Conservation (phyloP, 2,329 filamentous ascomycete genomes). For the Nemania abortiva region DNA sequence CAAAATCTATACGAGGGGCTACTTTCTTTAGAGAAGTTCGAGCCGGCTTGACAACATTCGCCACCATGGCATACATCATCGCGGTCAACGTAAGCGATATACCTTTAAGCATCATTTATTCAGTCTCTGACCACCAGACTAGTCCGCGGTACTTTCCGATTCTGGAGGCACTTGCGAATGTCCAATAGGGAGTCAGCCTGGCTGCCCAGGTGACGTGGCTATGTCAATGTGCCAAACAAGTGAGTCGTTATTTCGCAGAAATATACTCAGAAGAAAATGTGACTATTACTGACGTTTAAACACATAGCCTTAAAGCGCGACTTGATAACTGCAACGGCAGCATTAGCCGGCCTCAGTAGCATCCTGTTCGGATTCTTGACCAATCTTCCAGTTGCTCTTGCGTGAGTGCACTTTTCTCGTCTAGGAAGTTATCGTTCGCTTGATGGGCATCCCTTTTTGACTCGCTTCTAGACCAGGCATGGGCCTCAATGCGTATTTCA, state of each 20-base stretch:
- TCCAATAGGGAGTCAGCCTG: constrained; percentile 54
- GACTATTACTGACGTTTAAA: constrained; percentile 28
- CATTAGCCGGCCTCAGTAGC: constrained; percentile 78
- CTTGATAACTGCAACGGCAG: constrained; percentile 85
- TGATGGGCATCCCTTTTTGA: constrained; percentile 22
- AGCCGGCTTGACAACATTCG: constrained; percentile 83
- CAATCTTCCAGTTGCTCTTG: constrained; percentile 81
- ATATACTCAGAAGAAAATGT: not conserved
- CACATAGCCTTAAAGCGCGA: constrained; percentile 74
- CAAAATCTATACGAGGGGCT: constrained; percentile 74
- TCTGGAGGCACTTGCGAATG: constrained; percentile 84
- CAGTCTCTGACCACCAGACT: constrained; percentile 22
- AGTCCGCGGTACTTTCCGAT: constrained; percentile 79
- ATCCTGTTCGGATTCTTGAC: constrained; percentile 84
- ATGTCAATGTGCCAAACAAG: constrained; percentile 63
- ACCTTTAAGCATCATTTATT: not conserved
- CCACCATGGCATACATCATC: constrained; percentile 89
- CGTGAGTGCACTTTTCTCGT: constrained; percentile 62
- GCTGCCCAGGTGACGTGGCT: constrained; percentile 61
- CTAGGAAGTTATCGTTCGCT: no score
- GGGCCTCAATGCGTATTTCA: constrained; percentile 76
- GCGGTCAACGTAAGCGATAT: constrained; percentile 69
- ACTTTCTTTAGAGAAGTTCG: constrained; percentile 83
- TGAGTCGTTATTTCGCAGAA: constrained; percentile 44
- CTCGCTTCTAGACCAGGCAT: constrained; percentile 67